Evolutionary conservation across 2,329 filamentous ascomycete genomes (phyloP).

Genomic region (Curvularia lunata): DNA sequence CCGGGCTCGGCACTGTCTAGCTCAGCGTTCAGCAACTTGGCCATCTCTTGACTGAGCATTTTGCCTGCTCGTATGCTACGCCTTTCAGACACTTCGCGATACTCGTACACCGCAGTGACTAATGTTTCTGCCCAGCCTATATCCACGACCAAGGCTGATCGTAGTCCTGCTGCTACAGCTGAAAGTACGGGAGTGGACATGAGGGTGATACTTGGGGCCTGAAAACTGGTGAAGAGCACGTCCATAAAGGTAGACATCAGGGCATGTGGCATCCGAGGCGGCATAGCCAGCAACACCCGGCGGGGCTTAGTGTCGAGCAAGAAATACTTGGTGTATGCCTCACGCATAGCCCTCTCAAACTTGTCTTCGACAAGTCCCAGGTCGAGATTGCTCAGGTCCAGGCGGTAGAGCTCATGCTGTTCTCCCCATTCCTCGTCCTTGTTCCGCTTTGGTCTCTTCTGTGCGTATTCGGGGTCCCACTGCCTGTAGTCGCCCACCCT

Average conservation of each 20-base stretch:
- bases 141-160: conserved; percentile 86
- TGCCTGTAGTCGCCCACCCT: conserved; percentile 81
- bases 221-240: conserved; percentile 80
- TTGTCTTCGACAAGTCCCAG: conserved; percentile 83
- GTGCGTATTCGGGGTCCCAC: conserved; percentile 64
- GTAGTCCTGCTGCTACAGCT: conserved; percentile 78
- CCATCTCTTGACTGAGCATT: conserved; percentile 71
- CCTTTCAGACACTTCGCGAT: conserved; percentile 75
- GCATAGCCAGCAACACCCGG: conserved; percentile 75
- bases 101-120: conserved; percentile 88
- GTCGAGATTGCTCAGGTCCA: conserved; percentile 75
- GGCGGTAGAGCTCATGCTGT: conserved; percentile 76
- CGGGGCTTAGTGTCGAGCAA: conserved; percentile 76
- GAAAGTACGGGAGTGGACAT: conserved; percentile 78
- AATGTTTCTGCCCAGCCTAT: conserved; percentile 92
- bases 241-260: conserved; percentile 77
- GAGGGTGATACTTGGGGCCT: conserved; percentile 79
- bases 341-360: conserved; percentile 80
- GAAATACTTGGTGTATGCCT: conserved; percentile 79
- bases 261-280: conserved; percentile 77
- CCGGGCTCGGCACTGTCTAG: conserved; percentile 40
- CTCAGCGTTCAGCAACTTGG: conserved; percentile 64
- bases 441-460: conserved; percentile 57
- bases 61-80: conserved; percentile 78
- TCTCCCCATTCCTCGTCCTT: conserved; percentile 65